A percentile compares a stretch with the other conserved stretches of the same genome.
Evolutionary conservation across 2,329 filamentous ascomycete species (phyloP).

Genomic region (Aciculosporium take): DNA sequence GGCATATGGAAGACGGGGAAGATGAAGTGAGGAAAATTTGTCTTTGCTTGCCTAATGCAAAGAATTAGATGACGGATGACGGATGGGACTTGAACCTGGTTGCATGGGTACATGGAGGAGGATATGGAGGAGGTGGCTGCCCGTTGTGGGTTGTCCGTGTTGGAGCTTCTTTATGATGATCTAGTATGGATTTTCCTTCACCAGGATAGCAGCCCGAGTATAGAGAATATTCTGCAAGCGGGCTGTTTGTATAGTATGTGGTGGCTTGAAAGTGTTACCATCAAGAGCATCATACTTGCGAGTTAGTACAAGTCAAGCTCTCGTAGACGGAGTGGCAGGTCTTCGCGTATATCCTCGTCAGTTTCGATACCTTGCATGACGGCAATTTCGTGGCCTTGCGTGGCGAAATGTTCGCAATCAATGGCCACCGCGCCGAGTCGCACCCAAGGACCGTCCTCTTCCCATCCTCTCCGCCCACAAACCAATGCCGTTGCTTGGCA

Average conservation of each 20-base stretch:
- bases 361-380: constrained; percentile 16
- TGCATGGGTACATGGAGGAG: constrained; percentile 68
- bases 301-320: constrained; percentile 23
- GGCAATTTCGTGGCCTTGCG: constrained; percentile 12
- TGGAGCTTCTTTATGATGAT: constrained; percentile 57
- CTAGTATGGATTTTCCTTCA: constrained; percentile 64
- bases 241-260: no score
- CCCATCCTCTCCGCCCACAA: constrained; percentile 16
- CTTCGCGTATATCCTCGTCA: constrained; percentile 11
- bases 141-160: constrained; percentile 69
- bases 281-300: constrained; percentile 20
- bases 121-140: constrained; percentile 74
- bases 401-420: constrained; percentile 12
- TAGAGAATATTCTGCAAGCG: no score
- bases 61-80: constrained; percentile 45
- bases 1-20: constrained; percentile 9
- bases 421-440: constrained; percentile 19
- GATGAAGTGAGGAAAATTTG: constrained; percentile 64
- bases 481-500: constrained; percentile 17
- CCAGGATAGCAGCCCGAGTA: constrained; percentile 47
- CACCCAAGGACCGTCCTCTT: constrained; percentile 14
- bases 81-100: no score
- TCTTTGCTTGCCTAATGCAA: constrained; percentile 47
- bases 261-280: constrained; percentile 54
- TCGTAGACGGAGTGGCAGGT: constrained; percentile 15